Percentiles rank a stretch among this genome's conserved stretches.
These are phyloP conservation scores for Dimocarpus longan DNA, from an alignment of 345 rosid species.

Conservation along the genomic window DNA sequence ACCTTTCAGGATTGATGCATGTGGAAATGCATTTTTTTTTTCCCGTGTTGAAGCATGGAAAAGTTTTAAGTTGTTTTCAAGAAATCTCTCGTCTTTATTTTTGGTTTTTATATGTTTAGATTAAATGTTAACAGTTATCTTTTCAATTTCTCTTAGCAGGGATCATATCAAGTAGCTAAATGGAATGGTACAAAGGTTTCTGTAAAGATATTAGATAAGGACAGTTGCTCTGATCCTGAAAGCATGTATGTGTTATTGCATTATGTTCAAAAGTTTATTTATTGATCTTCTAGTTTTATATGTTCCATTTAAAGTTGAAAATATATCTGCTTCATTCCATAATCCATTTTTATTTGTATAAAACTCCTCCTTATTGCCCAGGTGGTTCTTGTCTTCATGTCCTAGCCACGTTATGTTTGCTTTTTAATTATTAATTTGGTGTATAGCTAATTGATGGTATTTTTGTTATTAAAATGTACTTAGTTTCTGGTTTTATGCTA, in stretches of 20 bases:
- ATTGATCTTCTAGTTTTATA: slow-evolving; percentile 6
- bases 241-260: slow-evolving; percentile 52
- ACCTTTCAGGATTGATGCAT: neutral
- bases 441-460: neutral
- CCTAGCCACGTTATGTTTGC: neutral
- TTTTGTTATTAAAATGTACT: neutral
- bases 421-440: neutral
- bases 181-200: slow-evolving; percentile 98
- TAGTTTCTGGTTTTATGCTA: neutral
- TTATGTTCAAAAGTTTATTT: slow-evolving; percentile 11
- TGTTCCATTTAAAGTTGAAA: neutral
- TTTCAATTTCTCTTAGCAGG: slow-evolving; percentile 44
- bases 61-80: neutral
- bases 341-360: neutral
- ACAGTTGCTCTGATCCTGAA: slow-evolving; percentile 66
- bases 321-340: neutral
- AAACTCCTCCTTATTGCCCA: neutral
- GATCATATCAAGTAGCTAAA: slow-evolving; percentile 92
- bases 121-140: neutral
- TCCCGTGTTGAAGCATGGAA: neutral
- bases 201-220: slow-evolving; percentile 87
- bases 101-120: neutral
- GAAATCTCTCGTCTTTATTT: neutral
- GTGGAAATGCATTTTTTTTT: no score
- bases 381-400: neutral